phyloP scores from a whole-genome alignment of 2,329 filamentous ascomycete species.

The Colletotrichum graminicola region DNA sequence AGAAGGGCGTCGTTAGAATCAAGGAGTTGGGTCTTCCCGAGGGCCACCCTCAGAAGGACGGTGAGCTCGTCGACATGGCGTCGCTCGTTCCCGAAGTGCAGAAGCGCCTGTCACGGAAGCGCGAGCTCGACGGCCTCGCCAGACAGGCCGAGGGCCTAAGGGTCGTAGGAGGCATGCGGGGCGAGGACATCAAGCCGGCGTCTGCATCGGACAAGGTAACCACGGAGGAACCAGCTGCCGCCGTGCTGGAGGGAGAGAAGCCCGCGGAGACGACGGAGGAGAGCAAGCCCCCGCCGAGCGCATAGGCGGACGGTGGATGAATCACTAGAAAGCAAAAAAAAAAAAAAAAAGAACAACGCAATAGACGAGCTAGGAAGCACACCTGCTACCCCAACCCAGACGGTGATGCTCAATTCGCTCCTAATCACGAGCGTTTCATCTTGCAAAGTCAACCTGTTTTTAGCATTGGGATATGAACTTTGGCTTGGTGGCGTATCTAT shows the following conservation, averaged over 20 bases:
- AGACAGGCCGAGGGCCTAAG: conserved; percentile 59
- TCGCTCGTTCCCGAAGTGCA: conserved; percentile 75
- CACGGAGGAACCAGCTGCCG: conserved; percentile 31
- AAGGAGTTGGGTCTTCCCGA: conserved; percentile 83
- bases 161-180: conserved; percentile 62
- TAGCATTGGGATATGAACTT: background rate
- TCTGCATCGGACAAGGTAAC: conserved; percentile 40
- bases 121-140: conserved; percentile 58
- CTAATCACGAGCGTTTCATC: background rate
- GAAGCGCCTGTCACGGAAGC: conserved; percentile 57
- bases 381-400: background rate
- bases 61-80: conserved; percentile 76
- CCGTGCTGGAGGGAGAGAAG: conserved; percentile 25
- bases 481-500: background rate
- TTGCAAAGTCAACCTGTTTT: background rate
- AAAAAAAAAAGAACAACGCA: background rate
- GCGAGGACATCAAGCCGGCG: conserved; percentile 51
- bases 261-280: conserved; percentile 35
- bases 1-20: conserved; percentile 84
- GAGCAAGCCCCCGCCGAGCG: conserved; percentile 36
- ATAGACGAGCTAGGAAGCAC: conserved; percentile 1
- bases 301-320: conserved; percentile 19
- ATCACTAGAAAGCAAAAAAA: conserved; percentile 25
- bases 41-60: conserved; percentile 91
- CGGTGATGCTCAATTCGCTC: background rate